A percentile compares a stretch with the other conserved stretches of the same genome.
These are phyloP conservation scores for Penicillium salamii DNA, from an alignment of 495 filamentous ascomycete genomes.

Conservation along the genomic window DNA sequence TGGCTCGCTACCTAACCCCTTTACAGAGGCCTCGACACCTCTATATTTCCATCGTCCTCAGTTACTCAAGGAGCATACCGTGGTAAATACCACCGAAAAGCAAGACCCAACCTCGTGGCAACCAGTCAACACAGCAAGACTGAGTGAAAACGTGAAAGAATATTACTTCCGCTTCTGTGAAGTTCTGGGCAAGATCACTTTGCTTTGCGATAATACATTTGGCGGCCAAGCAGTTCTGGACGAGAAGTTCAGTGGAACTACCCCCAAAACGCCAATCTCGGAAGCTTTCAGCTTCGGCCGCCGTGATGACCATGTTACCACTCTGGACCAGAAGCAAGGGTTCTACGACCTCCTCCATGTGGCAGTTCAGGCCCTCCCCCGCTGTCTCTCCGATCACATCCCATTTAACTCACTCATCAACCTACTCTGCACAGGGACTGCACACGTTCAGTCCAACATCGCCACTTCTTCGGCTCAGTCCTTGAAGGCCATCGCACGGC, in stretches of 20 bases:
- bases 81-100: conserved; percentile 35
- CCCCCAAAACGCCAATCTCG: conserved; percentile 88
- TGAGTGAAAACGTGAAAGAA: conserved; percentile 73
- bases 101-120: conserved; percentile 42
- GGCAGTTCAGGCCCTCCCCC: conserved; percentile 89
- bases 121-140: conserved; percentile 69
- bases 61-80: conserved; percentile 36
- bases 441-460: conserved; percentile 90
- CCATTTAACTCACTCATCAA: conserved; percentile 94
- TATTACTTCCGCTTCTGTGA: conserved; percentile 91
- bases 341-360: conserved; percentile 96
- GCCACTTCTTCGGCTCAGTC: conserved; percentile 89
- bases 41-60: conserved; percentile 38
- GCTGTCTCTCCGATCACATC: conserved; percentile 85
- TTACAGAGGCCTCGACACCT: conserved; percentile 35
- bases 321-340: conserved; percentile 83
- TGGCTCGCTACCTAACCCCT: conserved; percentile 44
- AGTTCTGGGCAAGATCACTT: conserved; percentile 90
- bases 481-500: conserved; percentile 89
- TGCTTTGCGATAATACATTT: conserved; percentile 94
- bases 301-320: conserved; percentile 71
- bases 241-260: conserved; percentile 83
- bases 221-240: conserved; percentile 93
- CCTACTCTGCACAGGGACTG: conserved; percentile 92
- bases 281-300: conserved; percentile 89